Percentiles rank a stretch among this genome's conserved stretches.
Conservation (phyloP, 2,329 filamentous ascomycete species). For the Neonectria punicea region DNA sequence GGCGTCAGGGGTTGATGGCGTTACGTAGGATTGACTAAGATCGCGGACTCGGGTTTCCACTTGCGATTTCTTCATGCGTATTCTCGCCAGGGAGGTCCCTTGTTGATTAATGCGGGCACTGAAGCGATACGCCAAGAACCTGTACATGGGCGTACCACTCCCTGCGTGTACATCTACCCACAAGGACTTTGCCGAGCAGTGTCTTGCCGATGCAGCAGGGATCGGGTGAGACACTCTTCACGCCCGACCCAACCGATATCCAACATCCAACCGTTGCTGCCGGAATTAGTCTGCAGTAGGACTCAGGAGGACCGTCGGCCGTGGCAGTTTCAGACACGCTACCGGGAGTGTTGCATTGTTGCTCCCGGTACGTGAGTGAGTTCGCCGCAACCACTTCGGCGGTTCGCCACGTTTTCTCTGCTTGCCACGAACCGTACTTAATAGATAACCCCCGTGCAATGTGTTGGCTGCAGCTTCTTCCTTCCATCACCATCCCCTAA, state of each 20-base stretch:
- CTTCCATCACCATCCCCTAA: slow-evolving; percentile 1
- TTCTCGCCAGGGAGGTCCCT: neutral
- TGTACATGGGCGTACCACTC: too few species aligned
- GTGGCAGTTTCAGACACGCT: neutral
- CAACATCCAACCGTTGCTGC: neutral
- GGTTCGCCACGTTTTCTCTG: slow-evolving; percentile 1
- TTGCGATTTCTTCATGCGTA: neutral
- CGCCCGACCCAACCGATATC: neutral
- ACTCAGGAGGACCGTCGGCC: slow-evolving; percentile 6
- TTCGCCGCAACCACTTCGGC: neutral
- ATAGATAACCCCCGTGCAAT: slow-evolving; percentile 9
- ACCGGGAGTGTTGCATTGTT: neutral
- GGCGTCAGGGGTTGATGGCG: too few species aligned
- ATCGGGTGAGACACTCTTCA: neutral
- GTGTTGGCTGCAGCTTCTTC: slow-evolving; percentile 3
- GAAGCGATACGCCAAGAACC: neutral
- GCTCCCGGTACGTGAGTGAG: neutral
- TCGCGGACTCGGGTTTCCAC: too few species aligned
- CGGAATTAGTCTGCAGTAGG: neutral
- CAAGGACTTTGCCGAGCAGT: too few species aligned
- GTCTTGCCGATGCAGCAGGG: neutral
- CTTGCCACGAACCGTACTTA: slow-evolving; percentile 14
- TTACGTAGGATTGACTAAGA: too few species aligned
- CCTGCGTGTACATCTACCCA: neutral
- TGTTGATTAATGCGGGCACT: neutral